Base-by-base conservation (phyloP, 371 early-diverging fungal genomes). In the Dichotomocladium elegans region DNA sequence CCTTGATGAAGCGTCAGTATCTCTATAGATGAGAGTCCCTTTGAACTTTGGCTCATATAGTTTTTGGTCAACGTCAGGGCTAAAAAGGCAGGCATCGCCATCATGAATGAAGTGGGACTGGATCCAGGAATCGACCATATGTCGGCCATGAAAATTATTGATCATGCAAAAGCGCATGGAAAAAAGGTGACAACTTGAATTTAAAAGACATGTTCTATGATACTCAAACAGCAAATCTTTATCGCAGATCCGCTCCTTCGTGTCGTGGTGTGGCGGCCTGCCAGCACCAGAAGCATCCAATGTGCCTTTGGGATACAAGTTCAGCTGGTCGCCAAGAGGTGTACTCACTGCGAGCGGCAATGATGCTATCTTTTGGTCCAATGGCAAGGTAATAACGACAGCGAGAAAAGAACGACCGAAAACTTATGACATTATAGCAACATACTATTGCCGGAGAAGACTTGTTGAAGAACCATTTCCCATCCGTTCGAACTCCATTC, bases 121-220 rank as follows among this genome's bases (percentile, higher is more conserved):
- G 99, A 98, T 70, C 99, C 99, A 4, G 98, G 97, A 54, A 92
- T 98, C 49, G 99, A 98, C 62, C 98, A 97, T 65, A 81, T 95
- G 79, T 93, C 91, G 48, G 97, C 99, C n/a, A 87, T 95, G 88
- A 94, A 94, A 68, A 89, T 92, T 48, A 95, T 98, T 50, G 90
- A 94, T 55, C 89, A 93, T 48, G 91, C 57, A 79, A 93, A 92
- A 22, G 41, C 44, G 45, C 21, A 65, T 55, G 64, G 72, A 49
- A 88, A 87, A 49, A 87, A 86, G 61, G 72, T 81, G 35, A 30
- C 3, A 4, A 17, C 8, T 34, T 46, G n/a, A 17, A 43, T 44
- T 19, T 28, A 37, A 17, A n/a, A 37, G 17, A 3, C 35, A 5
- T 1, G n/a, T 15, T 12, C 14, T 15, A 7, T 7, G 5, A 17